Evolutionary conservation across 2,329 filamentous ascomycete genomes (phyloP), one percentile per base, ranked within the genome.

Genomic region (Cladosporium colombiae): DNA sequence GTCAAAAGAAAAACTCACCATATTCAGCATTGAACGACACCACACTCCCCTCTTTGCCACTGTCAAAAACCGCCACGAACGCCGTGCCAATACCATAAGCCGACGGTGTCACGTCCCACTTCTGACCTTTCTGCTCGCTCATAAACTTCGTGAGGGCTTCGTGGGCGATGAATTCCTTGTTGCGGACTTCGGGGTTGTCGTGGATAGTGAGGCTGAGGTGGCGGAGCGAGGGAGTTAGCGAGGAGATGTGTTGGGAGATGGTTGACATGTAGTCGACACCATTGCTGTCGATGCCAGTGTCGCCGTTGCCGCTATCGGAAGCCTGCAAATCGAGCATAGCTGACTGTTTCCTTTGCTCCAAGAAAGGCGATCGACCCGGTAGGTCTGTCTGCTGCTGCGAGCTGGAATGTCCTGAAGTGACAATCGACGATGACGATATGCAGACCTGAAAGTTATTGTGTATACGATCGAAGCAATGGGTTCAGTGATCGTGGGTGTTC

Each of bases 81-180:
- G 84, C 84, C 2, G 84, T 86, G 37, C 78, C 76, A 67, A 86
- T 78, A 10, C 79, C 81, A 68, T 84, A 85, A 0, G 82, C 83
- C 1, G 53, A 52, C 8, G 40, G 49, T 10, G 23, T 52, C 16
- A 65, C 55, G 14, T 52, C 13, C 62, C 62, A 65, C 16, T 53
- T 46, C 49, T 50, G 79, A 13, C 71, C 68, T 16, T 75, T 60
- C 60, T 78, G 78, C 16, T 71, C 74, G 16, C 74, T 73, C 72
- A 85, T 76, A 65, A 83, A 86, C 3, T 76, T 75, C 0, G 82
- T 85, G 60, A 87, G 74, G 5, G 80, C 76, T 16, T 82, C 78
- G 69, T 86, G 84, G 0, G 84, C 82, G 53, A 81, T 81, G 65
- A 77, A 76, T 66, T 85, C 83, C 44, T 83, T 70, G 68, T 79